phyloP scores from a whole-genome alignment of 805 yeast genomes.

The Pichia paraexigua region DNA sequence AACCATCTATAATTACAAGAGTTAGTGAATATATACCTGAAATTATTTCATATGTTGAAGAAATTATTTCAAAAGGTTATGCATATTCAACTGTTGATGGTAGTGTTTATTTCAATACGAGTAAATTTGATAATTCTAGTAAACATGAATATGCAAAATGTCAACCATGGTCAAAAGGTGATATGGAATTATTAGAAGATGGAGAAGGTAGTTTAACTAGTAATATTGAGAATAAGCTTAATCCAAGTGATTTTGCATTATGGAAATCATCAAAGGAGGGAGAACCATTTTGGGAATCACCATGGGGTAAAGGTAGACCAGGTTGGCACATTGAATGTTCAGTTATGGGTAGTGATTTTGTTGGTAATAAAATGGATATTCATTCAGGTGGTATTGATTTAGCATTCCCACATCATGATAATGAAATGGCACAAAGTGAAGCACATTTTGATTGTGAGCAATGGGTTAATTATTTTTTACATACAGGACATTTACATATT shows the following conservation, averaged over 20 bases:
- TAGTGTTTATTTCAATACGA: constrained; percentile 92
- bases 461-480: constrained; percentile 96
- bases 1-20: constrained; percentile 82
- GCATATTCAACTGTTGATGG: constrained; percentile 84
- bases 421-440: constrained; percentile 95
- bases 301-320: constrained; percentile 97
- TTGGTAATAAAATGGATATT: constrained; percentile 80
- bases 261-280: constrained; percentile 98
- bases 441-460: constrained; percentile 83
- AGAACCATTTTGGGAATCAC: constrained; percentile 92
- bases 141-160: constrained; percentile 86
- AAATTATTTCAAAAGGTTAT: constrained; percentile 70
- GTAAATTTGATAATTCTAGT: constrained; percentile 61
- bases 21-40: constrained; percentile 96
- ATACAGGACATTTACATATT: constrained; percentile 95
- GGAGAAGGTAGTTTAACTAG: constrained; percentile 81
- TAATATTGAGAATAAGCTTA: constrained; percentile 47
- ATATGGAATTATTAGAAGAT: constrained; percentile 75
- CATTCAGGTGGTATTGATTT: constrained; percentile 97
- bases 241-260: constrained; percentile 83
- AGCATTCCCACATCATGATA: constrained; percentile 98
- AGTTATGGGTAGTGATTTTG: constrained; percentile 90
- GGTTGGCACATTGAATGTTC: constrained; percentile 99
- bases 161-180: constrained; percentile 97
- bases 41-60: constrained; percentile 69